Base-by-base conservation (phyloP, 306 rosid species). In the Medicago truncatula region DNA sequence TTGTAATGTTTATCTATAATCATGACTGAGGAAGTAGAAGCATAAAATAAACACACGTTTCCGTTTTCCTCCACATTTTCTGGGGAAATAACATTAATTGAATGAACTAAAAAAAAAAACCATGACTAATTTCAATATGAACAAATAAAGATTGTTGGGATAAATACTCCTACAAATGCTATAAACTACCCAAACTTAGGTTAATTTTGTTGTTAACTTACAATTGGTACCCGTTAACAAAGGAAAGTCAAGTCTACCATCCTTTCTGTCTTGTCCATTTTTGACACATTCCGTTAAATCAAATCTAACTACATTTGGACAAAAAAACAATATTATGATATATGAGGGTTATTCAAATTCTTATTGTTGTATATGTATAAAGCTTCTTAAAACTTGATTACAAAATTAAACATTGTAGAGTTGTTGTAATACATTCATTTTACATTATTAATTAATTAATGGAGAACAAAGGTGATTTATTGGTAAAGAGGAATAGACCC, bases 121-220 rank as follows among this genome's bases (percentile, higher is more conserved):
- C 44, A 50, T 44, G 10, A 23, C 7, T 34, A 34, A 34, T 65
- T 28, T 65, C 28, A 75, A 64, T 5, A 16, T 3, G 13, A 21
- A 15, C 16, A 64, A 77, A 79, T 69, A 31, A 53, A 9, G 72
- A 21, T 8, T 16, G 58, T 49, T 10, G 25, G 70, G 76, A 74
- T 14, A 38, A 0, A 23, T 21, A 21, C 13, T 80, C 83, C 85
- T 83, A 83, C 31, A 77, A 80, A 80, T 70, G 57, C 81, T 76
- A 70, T 15, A 70, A 54, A 40, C 83, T 83, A 77, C 13, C 62
- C 71, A 81, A 75, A 81, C 28, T 31, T 68, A 52, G 71, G 31
- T 49, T 15, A 4, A 50, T 28, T 57, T 67, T 58, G 71, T 21
- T 80, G 75, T 21, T 56, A 53, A 20, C 50, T 61, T 38, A 49